phyloP scores from a whole-genome alignment of 345 rosid genomes.

The Rhodomyrtus tomentosa region DNA sequence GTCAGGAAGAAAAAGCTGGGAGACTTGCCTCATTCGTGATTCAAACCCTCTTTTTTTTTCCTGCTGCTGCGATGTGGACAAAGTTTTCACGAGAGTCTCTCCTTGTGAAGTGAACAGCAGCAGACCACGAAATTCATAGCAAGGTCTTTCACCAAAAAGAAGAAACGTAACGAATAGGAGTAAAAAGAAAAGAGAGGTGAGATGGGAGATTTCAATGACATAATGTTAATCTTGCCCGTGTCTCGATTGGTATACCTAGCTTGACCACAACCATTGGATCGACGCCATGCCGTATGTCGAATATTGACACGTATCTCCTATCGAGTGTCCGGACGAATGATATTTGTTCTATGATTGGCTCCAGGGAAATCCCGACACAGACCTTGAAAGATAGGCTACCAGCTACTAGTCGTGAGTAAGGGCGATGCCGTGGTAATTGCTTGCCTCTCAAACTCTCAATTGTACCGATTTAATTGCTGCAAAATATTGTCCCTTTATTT shows the following conservation, averaged over 20 bases:
- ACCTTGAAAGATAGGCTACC: neutral
- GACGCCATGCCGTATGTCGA: neutral
- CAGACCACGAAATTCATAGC: neutral
- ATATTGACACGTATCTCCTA: neutral
- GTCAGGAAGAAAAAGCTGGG: neutral
- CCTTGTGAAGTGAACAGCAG: neutral
- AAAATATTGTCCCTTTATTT: neutral
- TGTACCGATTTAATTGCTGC: neutral
- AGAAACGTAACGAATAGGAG: neutral
- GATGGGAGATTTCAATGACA: neutral
- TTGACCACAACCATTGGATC: neutral
- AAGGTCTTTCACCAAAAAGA: neutral
- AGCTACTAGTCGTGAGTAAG: neutral
- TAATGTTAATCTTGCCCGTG: neutral
- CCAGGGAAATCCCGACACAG: neutral
- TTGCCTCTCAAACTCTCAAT: neutral
- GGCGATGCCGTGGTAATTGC: neutral
- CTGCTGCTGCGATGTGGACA: neutral
- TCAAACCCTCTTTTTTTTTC: neutral
- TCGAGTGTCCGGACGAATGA: neutral
- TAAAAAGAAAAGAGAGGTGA: neutral
- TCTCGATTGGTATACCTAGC: neutral
- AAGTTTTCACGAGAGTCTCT: neutral
- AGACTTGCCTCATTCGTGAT: neutral
- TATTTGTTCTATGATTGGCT: neutral